Evolutionary conservation across 2,329 filamentous ascomycete species (phyloP).

Genomic region (Parafenestella ontariensis): DNA sequence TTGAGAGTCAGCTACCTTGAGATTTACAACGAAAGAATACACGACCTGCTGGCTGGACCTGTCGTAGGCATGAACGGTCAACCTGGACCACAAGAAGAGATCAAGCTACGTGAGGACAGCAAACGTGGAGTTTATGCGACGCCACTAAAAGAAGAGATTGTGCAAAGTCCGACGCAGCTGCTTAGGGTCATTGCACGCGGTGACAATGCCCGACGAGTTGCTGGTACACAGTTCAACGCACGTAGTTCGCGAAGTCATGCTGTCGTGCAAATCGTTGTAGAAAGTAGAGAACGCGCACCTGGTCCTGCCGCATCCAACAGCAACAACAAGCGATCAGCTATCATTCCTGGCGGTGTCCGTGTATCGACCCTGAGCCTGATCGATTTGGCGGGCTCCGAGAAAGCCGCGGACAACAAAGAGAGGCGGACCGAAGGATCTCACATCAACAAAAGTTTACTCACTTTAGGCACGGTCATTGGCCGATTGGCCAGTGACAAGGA

Average conservation of each 20-base stretch:
- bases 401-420: constrained; percentile 94
- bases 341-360: constrained; percentile 81
- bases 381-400: constrained; percentile 94
- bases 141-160: constrained; percentile 96
- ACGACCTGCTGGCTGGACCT: constrained; percentile 85
- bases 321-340: constrained; percentile 50
- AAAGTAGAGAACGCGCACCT: constrained; percentile 86
- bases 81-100: constrained; percentile 76
- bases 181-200: constrained; percentile 93
- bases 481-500: constrained; percentile 90
- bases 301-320: constrained; percentile 53
- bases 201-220: constrained; percentile 86
- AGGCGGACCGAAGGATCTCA: constrained; percentile 92
- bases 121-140: constrained; percentile 97
- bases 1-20: constrained; percentile 97
- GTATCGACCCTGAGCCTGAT: constrained; percentile 96
- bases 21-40: constrained; percentile 98
- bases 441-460: constrained; percentile 97
- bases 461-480: constrained; percentile 92
- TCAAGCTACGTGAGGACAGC: constrained; percentile 94
- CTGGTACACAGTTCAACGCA: constrained; percentile 96
- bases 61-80: constrained; percentile 60
- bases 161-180: constrained; percentile 95
- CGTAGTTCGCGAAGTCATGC: constrained; percentile 97
- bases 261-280: constrained; percentile 97